Conservation (phyloP, 2,329 filamentous ascomycete genomes). For the Hymenoscyphus scutula region DNA sequence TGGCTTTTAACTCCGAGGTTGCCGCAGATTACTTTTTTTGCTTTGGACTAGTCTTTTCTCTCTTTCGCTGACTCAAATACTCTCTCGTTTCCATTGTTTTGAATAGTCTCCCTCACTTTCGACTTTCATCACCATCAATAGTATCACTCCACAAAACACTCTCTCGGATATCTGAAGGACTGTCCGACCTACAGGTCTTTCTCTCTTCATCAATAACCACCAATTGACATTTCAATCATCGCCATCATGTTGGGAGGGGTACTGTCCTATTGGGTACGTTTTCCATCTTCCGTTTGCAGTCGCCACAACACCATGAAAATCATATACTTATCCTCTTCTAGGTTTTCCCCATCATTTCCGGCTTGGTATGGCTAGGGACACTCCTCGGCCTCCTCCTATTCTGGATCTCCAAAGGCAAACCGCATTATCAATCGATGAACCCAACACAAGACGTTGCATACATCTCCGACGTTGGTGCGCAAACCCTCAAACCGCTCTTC, state of each 20-base stretch:
- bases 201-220: neutral
- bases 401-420: constrained; percentile 59
- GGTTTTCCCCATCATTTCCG: constrained; percentile 69
- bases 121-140: neutral
- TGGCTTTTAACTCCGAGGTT: neutral
- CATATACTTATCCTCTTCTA: constrained; percentile 17
- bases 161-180: neutral
- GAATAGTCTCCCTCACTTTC: neutral
- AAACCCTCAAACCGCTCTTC: constrained; percentile 71
- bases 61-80: neutral
- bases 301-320: neutral
- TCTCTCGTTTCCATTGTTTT: neutral
- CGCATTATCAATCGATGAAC: constrained; percentile 60
- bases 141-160: neutral
- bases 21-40: neutral
- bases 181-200: neutral
- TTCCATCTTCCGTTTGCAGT: neutral
- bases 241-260: constrained; percentile 32
- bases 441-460: constrained; percentile 61
- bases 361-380: constrained; percentile 44
- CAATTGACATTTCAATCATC: constrained; percentile 5
- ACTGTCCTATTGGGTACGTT: constrained; percentile 46
- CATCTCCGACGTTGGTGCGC: constrained; percentile 66
- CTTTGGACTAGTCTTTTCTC: too few relatives aligned
- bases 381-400: constrained; percentile 35